phyloP scores from a whole-genome alignment of 768 basidiomycete genomes.

The Tephrocybe sp. region DNA sequence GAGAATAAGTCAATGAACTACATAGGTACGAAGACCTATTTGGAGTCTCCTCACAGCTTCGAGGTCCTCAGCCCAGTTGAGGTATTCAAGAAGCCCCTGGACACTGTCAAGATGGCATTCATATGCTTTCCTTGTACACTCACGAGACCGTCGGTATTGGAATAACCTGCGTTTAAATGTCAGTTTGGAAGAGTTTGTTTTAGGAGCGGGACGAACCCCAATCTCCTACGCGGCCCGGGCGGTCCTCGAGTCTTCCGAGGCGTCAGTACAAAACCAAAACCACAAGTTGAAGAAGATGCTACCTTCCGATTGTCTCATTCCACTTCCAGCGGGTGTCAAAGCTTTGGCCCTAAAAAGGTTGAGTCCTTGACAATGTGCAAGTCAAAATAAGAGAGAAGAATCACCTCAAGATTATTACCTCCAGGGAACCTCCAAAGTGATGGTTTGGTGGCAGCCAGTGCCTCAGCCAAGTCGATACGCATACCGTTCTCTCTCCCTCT shows the following conservation, averaged over 20 bases:
- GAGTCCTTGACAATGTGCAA: neutral
- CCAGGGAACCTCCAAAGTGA: slow-evolving; percentile 33
- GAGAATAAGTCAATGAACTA: neutral
- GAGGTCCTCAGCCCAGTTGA: slow-evolving; percentile 40
- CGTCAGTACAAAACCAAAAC: slow-evolving; percentile 16
- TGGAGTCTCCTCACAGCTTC: slow-evolving; percentile 23
- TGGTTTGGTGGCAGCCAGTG: slow-evolving; percentile 39
- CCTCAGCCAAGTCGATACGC: slow-evolving; percentile 55
- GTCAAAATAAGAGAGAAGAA: neutral
- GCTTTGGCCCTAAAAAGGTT: slow-evolving; percentile 40
- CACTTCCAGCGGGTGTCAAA: slow-evolving; percentile 54
- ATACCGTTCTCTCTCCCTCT: slow-evolving; percentile 55
- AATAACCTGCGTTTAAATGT: slow-evolving; percentile 39
- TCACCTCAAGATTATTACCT: slow-evolving; percentile 41
- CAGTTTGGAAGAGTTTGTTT: slow-evolving; percentile 16
- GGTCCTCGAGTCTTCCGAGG: slow-evolving; percentile 27
- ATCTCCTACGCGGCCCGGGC: slow-evolving; percentile 29
- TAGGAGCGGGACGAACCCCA: slow-evolving; percentile 37
- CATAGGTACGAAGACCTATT: neutral
- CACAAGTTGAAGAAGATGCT: slow-evolving; percentile 11
- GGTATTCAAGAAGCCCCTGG: slow-evolving; percentile 38
- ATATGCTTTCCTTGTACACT: neutral
- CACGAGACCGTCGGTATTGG: slow-evolving; percentile 54
- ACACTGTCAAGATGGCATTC: neutral
- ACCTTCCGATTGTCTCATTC: slow-evolving; percentile 55